These are phyloP conservation scores for Pseudoneurospora amorphoporcata DNA, from an alignment of 495 filamentous ascomycete genomes.

Conservation along the genomic window DNA sequence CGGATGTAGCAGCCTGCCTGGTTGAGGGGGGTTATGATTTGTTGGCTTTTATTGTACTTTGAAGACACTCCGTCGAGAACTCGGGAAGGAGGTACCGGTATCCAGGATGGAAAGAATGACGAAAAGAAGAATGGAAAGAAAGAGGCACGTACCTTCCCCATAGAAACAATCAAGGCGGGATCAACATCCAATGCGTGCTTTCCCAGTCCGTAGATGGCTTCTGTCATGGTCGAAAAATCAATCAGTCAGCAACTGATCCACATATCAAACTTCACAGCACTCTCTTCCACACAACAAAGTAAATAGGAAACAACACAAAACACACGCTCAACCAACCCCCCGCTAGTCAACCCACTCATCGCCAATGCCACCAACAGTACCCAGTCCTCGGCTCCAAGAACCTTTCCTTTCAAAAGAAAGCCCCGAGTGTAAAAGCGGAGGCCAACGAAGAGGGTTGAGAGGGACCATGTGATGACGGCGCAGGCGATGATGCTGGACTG, in stretches of 20 bases:
- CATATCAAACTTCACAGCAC: too few relatives aligned
- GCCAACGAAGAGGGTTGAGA: conserved; percentile 12
- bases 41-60: neutral
- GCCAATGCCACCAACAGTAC: conserved; percentile 12
- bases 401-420: neutral
- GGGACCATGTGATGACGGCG: conserved; percentile 11
- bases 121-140: neutral
- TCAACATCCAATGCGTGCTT: conserved; percentile 12
- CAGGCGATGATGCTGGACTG: conserved; percentile 17
- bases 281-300: neutral
- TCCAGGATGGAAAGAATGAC: neutral
- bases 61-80: neutral
- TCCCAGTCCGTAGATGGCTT: conserved; percentile 13
- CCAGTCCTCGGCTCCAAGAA: conserved; percentile 19
- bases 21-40: neutral
- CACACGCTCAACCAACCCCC: conserved; percentile 14
- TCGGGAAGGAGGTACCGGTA: neutral
- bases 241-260: neutral
- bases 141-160: conserved; percentile 8
- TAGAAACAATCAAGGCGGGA: neutral
- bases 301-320: neutral
- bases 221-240: neutral
- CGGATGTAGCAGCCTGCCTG: conserved; percentile 21
- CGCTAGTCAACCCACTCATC: conserved; percentile 11
- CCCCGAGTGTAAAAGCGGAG: conserved; percentile 18